These are phyloP conservation scores for Rhizopogon vinicolor DNA, from an alignment of 768 basidiomycete species.

Conservation along the genomic window DNA sequence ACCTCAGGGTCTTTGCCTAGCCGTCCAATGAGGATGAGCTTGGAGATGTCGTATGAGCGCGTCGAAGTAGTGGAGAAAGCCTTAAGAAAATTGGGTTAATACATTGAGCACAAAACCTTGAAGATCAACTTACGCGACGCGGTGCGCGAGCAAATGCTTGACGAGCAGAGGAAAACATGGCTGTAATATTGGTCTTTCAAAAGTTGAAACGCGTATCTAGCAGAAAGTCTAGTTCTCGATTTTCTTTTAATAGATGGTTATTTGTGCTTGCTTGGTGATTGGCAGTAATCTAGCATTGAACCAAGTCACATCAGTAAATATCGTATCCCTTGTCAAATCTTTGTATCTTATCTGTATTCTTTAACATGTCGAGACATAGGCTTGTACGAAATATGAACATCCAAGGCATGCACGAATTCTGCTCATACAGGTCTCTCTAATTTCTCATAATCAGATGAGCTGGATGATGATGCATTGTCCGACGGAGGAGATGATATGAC, in stretches of 20 bases:
- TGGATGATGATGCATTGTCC: slow-evolving; percentile 76
- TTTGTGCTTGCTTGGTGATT: slow-evolving; percentile 13
- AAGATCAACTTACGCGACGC: slow-evolving; percentile 41
- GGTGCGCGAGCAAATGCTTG: slow-evolving; percentile 34
- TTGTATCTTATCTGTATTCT: slow-evolving; percentile 6
- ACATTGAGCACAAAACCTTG: neutral
- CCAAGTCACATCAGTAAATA: neutral
- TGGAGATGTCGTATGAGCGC: slow-evolving; percentile 61
- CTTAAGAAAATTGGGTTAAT: slow-evolving; percentile 27
- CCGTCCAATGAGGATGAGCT: slow-evolving; percentile 73
- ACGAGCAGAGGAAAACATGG: slow-evolving; percentile 54
- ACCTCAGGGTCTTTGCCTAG: slow-evolving; percentile 69
- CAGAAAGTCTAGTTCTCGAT: neutral
- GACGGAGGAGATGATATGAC: slow-evolving; percentile 80
- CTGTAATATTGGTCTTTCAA: neutral
- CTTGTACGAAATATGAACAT: slow-evolving; percentile 84
- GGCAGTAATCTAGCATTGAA: neutral
- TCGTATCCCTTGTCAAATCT: slow-evolving; percentile 3
- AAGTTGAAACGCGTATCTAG: neutral
- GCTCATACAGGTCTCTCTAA: neutral
- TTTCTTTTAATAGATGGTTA: slow-evolving; percentile 1
- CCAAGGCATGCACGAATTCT: slow-evolving; percentile 38
- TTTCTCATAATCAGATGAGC: slow-evolving; percentile 55
- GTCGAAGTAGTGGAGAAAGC: slow-evolving; percentile 58
- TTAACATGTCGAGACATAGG: slow-evolving; percentile 86